Evolutionary conservation across 2,329 filamentous ascomycete species (phyloP), one percentile per base, ranked within the genome.

Genomic region (Alternaria arborescens): DNA sequence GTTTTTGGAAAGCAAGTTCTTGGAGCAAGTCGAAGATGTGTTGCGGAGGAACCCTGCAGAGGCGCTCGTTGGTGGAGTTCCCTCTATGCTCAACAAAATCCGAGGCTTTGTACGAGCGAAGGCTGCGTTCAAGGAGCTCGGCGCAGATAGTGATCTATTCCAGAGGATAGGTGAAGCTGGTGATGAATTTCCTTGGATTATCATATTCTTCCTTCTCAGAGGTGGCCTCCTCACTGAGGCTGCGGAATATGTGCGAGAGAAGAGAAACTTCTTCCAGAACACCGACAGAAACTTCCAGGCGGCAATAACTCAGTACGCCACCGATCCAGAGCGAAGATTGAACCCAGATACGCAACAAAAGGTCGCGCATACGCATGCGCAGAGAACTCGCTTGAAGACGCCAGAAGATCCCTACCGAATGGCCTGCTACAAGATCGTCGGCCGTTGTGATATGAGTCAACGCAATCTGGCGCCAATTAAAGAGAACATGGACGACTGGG

Each of bases 351-450:
- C 97, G 58, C 91, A 97, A 72, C 91, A 93, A 68, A 91, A 92
- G 65, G 97, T 97, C 79, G 91, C 91, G 69, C 92, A 91, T 65
- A 94, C 97, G 75, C 97, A 96, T 79, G 91, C 91, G 52, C 92
- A 96, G 76, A 89, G 93, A 46, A 87, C 89, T 26, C 90, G 92
- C 66, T 92, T 96, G 71, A 92, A 92, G 0, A 91, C 92, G 0
- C 92, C 94, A 74, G 91, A 92, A 1, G 95, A 99, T 77, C 95
- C 95, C 26, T 99, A 96, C 82, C 89, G 93, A 55, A 94, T 97
- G 88, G 94, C 94, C 48, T 97, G 95, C 78, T 98, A 98, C 85
- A 98, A 99, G 84, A 89, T 99, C 63, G 91, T 99, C 70, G 95
- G 96, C 46, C 93, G 88, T 51, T 89, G 87, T 72, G 88, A 90